Evolutionary conservation across 257 asterid genomes (phyloP).

Genomic region (Capsicum pubescens): DNA sequence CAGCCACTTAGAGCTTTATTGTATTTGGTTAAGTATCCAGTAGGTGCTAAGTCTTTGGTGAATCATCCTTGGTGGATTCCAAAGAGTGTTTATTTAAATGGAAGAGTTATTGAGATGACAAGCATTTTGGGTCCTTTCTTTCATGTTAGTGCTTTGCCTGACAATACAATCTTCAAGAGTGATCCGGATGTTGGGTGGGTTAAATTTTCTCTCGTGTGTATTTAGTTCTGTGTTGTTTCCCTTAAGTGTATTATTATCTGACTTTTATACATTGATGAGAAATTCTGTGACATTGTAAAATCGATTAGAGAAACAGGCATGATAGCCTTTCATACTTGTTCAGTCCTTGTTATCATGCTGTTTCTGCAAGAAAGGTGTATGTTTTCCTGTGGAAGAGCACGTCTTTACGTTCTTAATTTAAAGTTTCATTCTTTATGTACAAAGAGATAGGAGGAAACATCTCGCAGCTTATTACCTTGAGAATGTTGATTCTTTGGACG

Average conservation of each 20-base stretch:
- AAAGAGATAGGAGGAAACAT: not conserved
- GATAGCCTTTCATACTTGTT: not conserved
- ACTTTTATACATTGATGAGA: not conserved
- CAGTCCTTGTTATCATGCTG: not conserved
- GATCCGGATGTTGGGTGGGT: constrained; percentile 97
- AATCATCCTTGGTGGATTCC: constrained; percentile 99
- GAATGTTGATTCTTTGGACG: not conserved
- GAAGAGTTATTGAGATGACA: constrained; percentile 95
- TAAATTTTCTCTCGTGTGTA: not conserved
- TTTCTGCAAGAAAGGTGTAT: constrained; percentile 4
- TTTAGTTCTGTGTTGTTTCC: not conserved
- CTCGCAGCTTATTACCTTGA: not conserved
- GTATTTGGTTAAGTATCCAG: constrained; percentile 70
- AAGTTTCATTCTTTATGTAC: not conserved
- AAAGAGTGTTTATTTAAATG: constrained; percentile 70
- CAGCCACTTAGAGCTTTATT: constrained; percentile 83
- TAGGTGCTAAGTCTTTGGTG: constrained; percentile 84
- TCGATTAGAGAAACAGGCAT: not conserved
- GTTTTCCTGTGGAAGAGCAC: not conserved
- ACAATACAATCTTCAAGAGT: constrained; percentile 78
- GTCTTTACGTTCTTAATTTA: not conserved
- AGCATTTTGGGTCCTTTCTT: constrained; percentile 95
- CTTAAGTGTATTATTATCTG: not conserved
- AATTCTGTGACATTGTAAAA: not conserved
- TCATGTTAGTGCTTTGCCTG: constrained; percentile 96